phyloP scores from a whole-genome alignment of 2,329 filamentous ascomycete species.

The Trichoderma simmonsii region DNA sequence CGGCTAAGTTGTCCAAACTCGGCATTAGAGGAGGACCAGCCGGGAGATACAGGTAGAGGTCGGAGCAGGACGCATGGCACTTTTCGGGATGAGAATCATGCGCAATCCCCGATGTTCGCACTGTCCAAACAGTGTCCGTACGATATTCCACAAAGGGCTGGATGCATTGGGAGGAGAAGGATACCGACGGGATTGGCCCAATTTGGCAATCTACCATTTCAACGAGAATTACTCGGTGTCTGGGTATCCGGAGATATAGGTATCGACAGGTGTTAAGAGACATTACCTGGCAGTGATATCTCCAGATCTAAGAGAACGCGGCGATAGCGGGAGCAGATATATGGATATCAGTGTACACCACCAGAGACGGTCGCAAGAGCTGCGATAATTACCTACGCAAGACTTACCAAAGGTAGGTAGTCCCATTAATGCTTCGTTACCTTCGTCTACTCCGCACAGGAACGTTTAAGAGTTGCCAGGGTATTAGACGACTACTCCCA shows the following conservation, averaged over 20 bases:
- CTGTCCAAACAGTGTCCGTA: not conserved
- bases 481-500: not conserved
- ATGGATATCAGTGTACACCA: not conserved
- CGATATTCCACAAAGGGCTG: not conserved
- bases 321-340: not conserved
- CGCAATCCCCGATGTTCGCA: not conserved
- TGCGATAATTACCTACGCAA: not conserved
- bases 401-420: not conserved
- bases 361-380: not conserved
- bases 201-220: not conserved
- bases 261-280: not conserved
- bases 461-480: not conserved
- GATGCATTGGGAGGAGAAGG: not conserved
- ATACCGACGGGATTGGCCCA: not conserved
- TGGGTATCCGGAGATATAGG: not conserved
- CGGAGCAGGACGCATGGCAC: not conserved
- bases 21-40: slow-evolving; percentile 6
- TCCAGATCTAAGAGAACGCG: not conserved
- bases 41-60: not conserved
- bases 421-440: not conserved
- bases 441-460: not conserved
- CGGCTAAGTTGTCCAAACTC: not conserved
- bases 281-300: not conserved
- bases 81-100: slow-evolving; percentile 1
- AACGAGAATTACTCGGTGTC: not conserved